Percentiles rank a stretch among this genome's conserved stretches.
Conservation (phyloP, 495 filamentous ascomycete genomes). For the Aspergillus wentii region DNA sequence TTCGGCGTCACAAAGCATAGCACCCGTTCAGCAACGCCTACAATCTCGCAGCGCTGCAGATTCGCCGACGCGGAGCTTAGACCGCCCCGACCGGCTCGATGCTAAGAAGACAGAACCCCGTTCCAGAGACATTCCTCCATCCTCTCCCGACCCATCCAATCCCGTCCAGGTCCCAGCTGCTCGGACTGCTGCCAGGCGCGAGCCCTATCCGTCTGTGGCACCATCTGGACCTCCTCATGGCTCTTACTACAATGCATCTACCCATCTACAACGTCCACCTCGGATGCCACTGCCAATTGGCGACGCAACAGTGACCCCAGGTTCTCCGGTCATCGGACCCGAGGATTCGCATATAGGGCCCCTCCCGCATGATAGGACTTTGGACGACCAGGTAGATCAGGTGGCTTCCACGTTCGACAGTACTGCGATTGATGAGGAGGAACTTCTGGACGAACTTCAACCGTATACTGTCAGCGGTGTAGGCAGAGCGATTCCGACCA, state of each 20-base stretch:
- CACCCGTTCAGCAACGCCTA: constrained; percentile 33
- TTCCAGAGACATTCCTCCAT: constrained; percentile 15
- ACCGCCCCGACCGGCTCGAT: constrained; percentile 19
- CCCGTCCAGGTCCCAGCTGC: constrained; percentile 48
- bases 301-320: constrained; percentile 78
- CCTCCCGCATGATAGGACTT: constrained; percentile 42
- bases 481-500: constrained; percentile 61
- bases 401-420: constrained; percentile 60
- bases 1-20: constrained; percentile 30
- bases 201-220: constrained; percentile 24
- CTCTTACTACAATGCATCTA: constrained; percentile 45
- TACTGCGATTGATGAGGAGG: constrained; percentile 74
- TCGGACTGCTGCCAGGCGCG: constrained; percentile 27
- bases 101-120: constrained; percentile 20
- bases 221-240: constrained; percentile 43
- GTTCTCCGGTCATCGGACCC: constrained; percentile 73
- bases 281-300: constrained; percentile 88
- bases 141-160: constrained; percentile 34
- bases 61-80: constrained; percentile 14
- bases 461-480: constrained; percentile 49
- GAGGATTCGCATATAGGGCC: constrained; percentile 46
- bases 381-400: constrained; percentile 42
- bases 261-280: constrained; percentile 68
- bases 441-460: constrained; percentile 66
- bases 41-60: constrained; percentile 33